phyloP scores from a whole-genome alignment of 345 rosid species.

The Nasturtium officinale region DNA sequence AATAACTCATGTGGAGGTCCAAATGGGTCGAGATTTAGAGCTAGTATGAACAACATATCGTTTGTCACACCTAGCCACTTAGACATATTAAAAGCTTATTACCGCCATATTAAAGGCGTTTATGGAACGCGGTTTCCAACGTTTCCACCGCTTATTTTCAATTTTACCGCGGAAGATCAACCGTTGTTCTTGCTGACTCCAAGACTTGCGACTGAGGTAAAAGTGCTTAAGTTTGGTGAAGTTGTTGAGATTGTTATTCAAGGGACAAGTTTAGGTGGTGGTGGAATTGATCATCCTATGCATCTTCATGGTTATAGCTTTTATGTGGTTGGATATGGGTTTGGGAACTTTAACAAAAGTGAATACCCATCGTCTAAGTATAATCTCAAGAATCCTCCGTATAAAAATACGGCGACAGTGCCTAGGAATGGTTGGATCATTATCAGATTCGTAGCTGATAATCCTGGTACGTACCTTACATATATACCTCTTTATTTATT shows the following conservation, averaged over 20 bases:
- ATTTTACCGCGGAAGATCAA: constrained; percentile 34
- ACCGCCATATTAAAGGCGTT: constrained; percentile 18
- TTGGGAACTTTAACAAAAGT: constrained; percentile 32
- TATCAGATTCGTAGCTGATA: constrained; percentile 29
- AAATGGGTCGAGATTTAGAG: constrained; percentile 34
- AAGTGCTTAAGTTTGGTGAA: constrained; percentile 18
- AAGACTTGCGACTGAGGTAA: constrained; percentile 33
- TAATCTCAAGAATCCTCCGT: constrained; percentile 36
- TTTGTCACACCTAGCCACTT: constrained; percentile 39
- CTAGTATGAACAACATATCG: constrained; percentile 38
- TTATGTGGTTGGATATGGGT: constrained; percentile 28
- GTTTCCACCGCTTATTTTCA: constrained; percentile 38
- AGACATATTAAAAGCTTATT: constrained; percentile 40
- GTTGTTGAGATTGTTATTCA: constrained; percentile 29
- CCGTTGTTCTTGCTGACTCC: constrained; percentile 29
- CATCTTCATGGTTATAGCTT: constrained; percentile 40
- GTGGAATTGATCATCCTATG: constrained; percentile 40
- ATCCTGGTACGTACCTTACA: constrained; percentile 33
- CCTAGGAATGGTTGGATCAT: constrained; percentile 35
- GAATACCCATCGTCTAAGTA: constrained; percentile 16
- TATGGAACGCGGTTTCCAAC: constrained; percentile 43
- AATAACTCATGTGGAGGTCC: constrained; percentile 35
- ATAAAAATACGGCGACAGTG: constrained; percentile 31
- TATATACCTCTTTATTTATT: too few relatives aligned
- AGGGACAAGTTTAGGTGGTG: constrained; percentile 34